These are phyloP conservation scores for Lobosporangium transversale DNA, from an alignment of 192 early-diverging fungal species.

Conservation along the genomic window DNA sequence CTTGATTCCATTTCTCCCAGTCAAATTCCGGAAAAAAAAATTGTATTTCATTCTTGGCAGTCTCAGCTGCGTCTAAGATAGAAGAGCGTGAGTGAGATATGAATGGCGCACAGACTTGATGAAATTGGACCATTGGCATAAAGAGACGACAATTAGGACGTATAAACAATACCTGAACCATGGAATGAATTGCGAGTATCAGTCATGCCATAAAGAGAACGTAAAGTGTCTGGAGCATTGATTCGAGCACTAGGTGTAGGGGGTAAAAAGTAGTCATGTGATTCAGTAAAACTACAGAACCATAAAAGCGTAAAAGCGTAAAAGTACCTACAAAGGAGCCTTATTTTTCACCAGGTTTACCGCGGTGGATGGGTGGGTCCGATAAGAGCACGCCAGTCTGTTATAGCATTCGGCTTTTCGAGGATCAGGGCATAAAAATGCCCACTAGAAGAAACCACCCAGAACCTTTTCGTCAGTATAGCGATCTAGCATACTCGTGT, in stretches of 20 bases:
- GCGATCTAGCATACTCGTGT: neutral
- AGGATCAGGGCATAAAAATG: conserved; percentile 71
- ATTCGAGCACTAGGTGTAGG: conserved; percentile 63
- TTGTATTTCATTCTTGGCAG: conserved; percentile 65
- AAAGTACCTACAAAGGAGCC: too few species aligned
- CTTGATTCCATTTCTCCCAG: conserved; percentile 35
- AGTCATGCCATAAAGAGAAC: conserved; percentile 73
- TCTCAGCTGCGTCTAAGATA: conserved; percentile 63
- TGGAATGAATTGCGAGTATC: conserved; percentile 83
- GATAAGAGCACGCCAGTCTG: conserved; percentile 70
- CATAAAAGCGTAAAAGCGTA: too few species aligned
- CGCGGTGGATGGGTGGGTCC: conserved; percentile 73
- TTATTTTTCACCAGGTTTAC: conserved; percentile 50
- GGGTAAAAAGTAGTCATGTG: neutral
- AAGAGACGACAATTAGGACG: too few species aligned
- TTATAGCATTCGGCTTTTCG: conserved; percentile 65
- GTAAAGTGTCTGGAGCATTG: conserved; percentile 59
- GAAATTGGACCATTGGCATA: too few species aligned
- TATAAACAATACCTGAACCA: conserved; percentile 69
- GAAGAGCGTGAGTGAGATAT: too few species aligned
- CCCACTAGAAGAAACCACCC: conserved; percentile 49
- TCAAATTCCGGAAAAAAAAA: conserved; percentile 71
- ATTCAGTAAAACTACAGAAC: neutral
- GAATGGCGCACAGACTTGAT: too few species aligned
- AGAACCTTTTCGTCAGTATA: too few species aligned